Percentiles rank a stretch among this genome's conserved stretches.
phyloP scores from a whole-genome alignment of 2,329 filamentous ascomycete genomes.

The Sclerotiophoma versabilis region DNA sequence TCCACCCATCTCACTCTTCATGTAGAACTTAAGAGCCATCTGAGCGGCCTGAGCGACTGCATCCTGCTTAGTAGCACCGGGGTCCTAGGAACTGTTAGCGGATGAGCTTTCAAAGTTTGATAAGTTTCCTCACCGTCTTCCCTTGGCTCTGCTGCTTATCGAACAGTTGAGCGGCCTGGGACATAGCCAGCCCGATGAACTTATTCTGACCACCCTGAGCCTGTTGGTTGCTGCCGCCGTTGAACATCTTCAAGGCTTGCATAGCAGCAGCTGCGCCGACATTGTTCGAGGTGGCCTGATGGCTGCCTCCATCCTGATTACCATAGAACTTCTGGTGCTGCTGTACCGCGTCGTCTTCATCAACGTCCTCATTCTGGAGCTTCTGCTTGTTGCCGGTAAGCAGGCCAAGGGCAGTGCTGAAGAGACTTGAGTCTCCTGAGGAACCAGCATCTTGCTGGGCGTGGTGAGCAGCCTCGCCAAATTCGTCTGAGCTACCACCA shows the following conservation, averaged over 20 bases:
- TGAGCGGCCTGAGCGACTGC: constrained; percentile 81
- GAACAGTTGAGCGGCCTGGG: constrained; percentile 81
- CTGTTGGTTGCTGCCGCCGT: constrained; percentile 56
- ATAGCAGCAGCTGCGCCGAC: constrained; percentile 77
- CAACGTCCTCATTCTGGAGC: constrained; percentile 60
- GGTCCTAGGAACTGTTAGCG: constrained; percentile 41
- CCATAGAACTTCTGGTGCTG: constrained; percentile 80
- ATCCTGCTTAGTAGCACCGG: constrained; percentile 77
- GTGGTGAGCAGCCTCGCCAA: constrained; percentile 61
- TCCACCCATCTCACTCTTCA: constrained; percentile 72
- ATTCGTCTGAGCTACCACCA: constrained; percentile 57
- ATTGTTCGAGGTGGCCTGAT: constrained; percentile 53
- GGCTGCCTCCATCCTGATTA: constrained; percentile 51
- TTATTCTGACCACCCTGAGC: constrained; percentile 69
- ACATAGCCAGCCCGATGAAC: constrained; percentile 87
- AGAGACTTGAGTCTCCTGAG: constrained; percentile 60
- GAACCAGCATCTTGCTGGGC: constrained; percentile 62
- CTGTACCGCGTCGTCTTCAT: constrained; percentile 72
- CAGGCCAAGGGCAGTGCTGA: constrained; percentile 63
- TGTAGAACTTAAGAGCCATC: constrained; percentile 89
- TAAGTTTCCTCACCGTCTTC: constrained; percentile 56
- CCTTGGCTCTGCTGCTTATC: constrained; percentile 65
- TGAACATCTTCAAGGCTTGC: constrained; percentile 83
- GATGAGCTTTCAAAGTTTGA: constrained; percentile 49
- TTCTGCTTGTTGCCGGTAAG: constrained; percentile 62